Percentiles rank a stretch among this genome's conserved stretches.
These are phyloP conservation scores for Coleophoma cylindrospora DNA, from an alignment of 2,329 filamentous ascomycete species.

Conservation along the genomic window DNA sequence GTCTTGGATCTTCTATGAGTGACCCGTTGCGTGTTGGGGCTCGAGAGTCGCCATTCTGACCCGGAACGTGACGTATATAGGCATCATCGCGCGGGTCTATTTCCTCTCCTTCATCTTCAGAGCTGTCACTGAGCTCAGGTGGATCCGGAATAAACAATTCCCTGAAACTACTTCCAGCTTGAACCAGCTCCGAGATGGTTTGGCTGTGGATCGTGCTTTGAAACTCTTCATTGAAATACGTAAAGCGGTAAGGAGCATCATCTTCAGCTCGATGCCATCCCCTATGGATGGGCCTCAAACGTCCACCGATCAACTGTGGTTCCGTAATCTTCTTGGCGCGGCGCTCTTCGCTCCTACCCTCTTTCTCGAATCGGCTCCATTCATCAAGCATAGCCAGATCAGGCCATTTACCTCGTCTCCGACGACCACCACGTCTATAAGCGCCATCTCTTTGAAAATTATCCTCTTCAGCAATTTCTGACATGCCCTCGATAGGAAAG, in stretches of 20 bases:
- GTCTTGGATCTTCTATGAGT: slow-evolving; percentile 14
- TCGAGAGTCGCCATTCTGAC: slow-evolving; percentile 36
- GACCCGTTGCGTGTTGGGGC: slow-evolving; percentile 36
- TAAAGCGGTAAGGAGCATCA: slow-evolving; percentile 89
- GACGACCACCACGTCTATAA: slow-evolving; percentile 25
- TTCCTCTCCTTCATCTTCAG: slow-evolving; percentile 60
- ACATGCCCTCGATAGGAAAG: slow-evolving; percentile 76
- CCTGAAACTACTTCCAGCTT: slow-evolving; percentile 76
- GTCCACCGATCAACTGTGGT: slow-evolving; percentile 85
- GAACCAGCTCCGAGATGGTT: slow-evolving; percentile 87
- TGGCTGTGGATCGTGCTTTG: slow-evolving; percentile 94
- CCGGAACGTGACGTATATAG: slow-evolving; percentile 22
- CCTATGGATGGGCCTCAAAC: slow-evolving; percentile 73
- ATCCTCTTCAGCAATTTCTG: slow-evolving; percentile 78
- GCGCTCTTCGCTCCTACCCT: slow-evolving; percentile 75
- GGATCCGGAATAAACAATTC: slow-evolving; percentile 91
- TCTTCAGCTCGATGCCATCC: slow-evolving; percentile 86
- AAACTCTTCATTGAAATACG: slow-evolving; percentile 98
- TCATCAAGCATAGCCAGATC: slow-evolving; percentile 80
- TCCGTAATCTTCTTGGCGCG: slow-evolving; percentile 90
- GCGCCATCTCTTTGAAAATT: slow-evolving; percentile 42
- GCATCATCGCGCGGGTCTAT: slow-evolving; percentile 34
- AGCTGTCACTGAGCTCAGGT: slow-evolving; percentile 67
- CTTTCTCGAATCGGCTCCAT: slow-evolving; percentile 88
- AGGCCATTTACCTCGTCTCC: slow-evolving; percentile 75